Percentiles rank a stretch among this genome's conserved stretches.
phyloP scores from a whole-genome alignment of 2,329 filamentous ascomycete genomes.

The Beauveria scarabaeidicola region DNA sequence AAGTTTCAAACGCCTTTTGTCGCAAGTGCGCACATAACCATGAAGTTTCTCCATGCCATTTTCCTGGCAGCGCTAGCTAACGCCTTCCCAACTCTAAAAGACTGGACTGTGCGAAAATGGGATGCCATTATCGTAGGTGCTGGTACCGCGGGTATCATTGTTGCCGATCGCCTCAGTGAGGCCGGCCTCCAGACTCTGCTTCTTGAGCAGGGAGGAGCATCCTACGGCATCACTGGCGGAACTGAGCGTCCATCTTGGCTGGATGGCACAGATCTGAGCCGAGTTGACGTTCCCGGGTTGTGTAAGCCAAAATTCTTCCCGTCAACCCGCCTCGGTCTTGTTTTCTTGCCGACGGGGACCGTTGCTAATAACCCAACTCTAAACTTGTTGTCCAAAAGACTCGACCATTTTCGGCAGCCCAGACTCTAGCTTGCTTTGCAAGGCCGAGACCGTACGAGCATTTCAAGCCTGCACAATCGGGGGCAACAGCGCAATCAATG shows the following conservation, averaged over 20 bases:
- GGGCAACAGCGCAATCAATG: constrained; percentile 45
- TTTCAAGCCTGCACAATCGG: constrained; percentile 44
- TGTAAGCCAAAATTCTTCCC: constrained; percentile 24
- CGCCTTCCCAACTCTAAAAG: constrained; percentile 8
- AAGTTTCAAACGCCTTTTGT: neutral
- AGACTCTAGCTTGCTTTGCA: constrained; percentile 32
- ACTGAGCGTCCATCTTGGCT: constrained; percentile 41
- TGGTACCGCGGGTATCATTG: constrained; percentile 44
- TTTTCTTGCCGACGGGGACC: neutral
- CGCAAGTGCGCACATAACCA: neutral
- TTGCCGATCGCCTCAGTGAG: constrained; percentile 42
- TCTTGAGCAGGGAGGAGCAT: constrained; percentile 42
- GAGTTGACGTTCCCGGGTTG: constrained; percentile 45
- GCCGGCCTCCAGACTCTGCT: constrained; percentile 43
- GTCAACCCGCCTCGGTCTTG: no score
- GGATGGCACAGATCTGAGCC: constrained; percentile 35
- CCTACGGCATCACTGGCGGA: constrained; percentile 40
- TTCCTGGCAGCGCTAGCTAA: neutral
- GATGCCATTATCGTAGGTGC: constrained; percentile 37
- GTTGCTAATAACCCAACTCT: neutral
- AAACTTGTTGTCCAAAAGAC: constrained; percentile 21
- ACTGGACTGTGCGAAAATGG: constrained; percentile 15
- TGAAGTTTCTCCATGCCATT: neutral
- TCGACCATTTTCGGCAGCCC: constrained; percentile 38
- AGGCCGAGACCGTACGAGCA: constrained; percentile 28